phyloP scores from a whole-genome alignment of 2,329 filamentous ascomycete species.

The Furcasterigmium furcatum region DNA sequence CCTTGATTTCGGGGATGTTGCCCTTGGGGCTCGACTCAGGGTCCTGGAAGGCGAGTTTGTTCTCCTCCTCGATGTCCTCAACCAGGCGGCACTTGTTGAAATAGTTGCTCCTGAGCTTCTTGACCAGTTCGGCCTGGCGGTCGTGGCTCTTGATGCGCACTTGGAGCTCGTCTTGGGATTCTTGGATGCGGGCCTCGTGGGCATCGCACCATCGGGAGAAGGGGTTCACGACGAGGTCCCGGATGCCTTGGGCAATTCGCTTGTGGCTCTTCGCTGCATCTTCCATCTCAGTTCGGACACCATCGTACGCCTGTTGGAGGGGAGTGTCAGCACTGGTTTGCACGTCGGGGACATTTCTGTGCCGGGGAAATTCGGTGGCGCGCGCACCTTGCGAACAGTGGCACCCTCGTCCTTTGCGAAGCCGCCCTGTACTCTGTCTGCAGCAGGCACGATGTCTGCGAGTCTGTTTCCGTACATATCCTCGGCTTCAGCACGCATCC shows the following conservation, averaged over 20 bases:
- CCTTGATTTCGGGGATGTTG: constrained; percentile 80
- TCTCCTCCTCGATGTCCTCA: constrained; percentile 96
- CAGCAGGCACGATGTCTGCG: constrained; percentile 74
- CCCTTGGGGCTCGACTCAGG: constrained; percentile 69
- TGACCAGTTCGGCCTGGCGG: constrained; percentile 83
- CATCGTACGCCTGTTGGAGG: constrained; percentile 75
- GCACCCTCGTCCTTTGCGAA: constrained; percentile 93
- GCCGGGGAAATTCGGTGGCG: not conserved
- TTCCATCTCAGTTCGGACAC: constrained; percentile 87
- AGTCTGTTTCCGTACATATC: constrained; percentile 82
- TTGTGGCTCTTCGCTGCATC: constrained; percentile 86
- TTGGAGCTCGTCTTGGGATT: constrained; percentile 93
- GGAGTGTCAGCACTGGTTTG: not conserved
- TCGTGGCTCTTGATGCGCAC: constrained; percentile 88
- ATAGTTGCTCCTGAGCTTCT: constrained; percentile 92
- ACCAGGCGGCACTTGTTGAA: constrained; percentile 98
- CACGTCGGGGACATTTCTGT: not conserved
- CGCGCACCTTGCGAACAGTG: constrained; percentile 81
- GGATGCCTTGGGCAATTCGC: constrained; percentile 95
- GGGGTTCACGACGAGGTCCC: constrained; percentile 89
- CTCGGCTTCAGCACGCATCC: constrained; percentile 93
- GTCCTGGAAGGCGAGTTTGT: constrained; percentile 95
- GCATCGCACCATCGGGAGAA: constrained; percentile 96
- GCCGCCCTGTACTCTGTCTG: constrained; percentile 78
- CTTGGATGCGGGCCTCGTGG: constrained; percentile 85